phyloP scores from a whole-genome alignment of 2,329 filamentous ascomycete genomes.

The Dothistroma pini region DNA sequence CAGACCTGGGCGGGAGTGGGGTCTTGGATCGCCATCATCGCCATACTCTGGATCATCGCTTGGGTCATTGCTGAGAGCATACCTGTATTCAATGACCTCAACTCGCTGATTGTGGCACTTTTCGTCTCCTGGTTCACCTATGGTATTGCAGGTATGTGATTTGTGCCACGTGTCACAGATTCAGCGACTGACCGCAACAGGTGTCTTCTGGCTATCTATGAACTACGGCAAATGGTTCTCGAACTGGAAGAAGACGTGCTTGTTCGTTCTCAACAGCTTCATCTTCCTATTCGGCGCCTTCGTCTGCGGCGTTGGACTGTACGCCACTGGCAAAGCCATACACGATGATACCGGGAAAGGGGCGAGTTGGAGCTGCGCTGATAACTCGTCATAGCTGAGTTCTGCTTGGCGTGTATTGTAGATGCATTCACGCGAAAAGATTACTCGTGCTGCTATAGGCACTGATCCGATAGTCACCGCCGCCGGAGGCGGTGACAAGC shows the following conservation, averaged over 20 bases:
- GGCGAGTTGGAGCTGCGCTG: conserved; percentile 9
- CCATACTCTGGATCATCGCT: conserved; percentile 56
- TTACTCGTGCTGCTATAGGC: too few species aligned
- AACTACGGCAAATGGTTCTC: conserved; percentile 43
- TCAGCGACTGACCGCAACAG: neutral
- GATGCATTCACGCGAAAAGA: neutral
- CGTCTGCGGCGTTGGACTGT: conserved; percentile 27
- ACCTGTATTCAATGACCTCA: conserved; percentile 65
- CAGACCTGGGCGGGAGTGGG: conserved; percentile 41
- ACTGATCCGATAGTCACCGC: too few species aligned
- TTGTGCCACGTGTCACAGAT: neutral
- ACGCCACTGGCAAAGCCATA: conserved; percentile 21
- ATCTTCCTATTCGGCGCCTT: conserved; percentile 34
- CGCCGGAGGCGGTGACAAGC: too few species aligned
- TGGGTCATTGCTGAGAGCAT: conserved; percentile 68
- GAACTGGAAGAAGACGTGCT: conserved; percentile 39
- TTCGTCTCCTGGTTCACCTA: conserved; percentile 61
- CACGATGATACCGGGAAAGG: conserved; percentile 10
- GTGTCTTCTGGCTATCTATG: conserved; percentile 37
- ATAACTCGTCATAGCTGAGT: conserved; percentile 2
- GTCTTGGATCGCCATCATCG: conserved; percentile 57
- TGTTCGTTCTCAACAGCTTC: conserved; percentile 42
- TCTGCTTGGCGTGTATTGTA: neutral
- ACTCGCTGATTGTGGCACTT: conserved; percentile 57
- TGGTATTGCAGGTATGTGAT: conserved; percentile 5